phyloP scores from a whole-genome alignment of 192 early-diverging fungal species.

The Coemansia sp. region DNA sequence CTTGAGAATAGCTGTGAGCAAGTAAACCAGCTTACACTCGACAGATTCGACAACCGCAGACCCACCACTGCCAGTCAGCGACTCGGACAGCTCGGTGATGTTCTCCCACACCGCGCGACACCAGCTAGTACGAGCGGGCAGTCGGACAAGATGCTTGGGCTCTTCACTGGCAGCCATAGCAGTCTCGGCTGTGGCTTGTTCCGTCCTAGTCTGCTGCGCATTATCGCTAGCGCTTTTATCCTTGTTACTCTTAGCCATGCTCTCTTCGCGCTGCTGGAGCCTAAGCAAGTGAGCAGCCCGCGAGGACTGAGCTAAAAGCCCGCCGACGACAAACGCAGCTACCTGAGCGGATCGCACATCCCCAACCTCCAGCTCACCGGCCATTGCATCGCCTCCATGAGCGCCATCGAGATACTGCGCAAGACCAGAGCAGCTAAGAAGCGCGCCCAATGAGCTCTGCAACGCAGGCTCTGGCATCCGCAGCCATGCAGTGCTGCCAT shows the following conservation, averaged over 20 bases:
- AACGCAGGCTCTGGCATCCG: slow-evolving; percentile 17
- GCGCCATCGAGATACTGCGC: background rate
- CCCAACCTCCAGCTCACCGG: slow-evolving; percentile 7
- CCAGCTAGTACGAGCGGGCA: slow-evolving; percentile 42
- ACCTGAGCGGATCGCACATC: slow-evolving; percentile 30
- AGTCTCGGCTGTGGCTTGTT: background rate
- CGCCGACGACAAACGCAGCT: slow-evolving; percentile 22
- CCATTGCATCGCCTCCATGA: background rate
- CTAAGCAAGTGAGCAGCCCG: slow-evolving; percentile 13
- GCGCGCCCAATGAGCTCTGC: slow-evolving; percentile 11
- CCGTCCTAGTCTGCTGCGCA: background rate
- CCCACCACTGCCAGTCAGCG: background rate
- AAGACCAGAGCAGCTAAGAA: slow-evolving; percentile 30
- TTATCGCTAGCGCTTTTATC: background rate
- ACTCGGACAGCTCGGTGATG: slow-evolving; percentile 21
- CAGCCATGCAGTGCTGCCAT: slow-evolving; percentile 38
- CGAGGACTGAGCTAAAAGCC: slow-evolving; percentile 21
- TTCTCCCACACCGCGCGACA: slow-evolving; percentile 41
- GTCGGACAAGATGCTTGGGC: slow-evolving; percentile 24
- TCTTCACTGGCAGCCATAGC: slow-evolving; percentile 18
- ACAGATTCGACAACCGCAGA: slow-evolving; percentile 2
- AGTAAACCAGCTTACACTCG: slow-evolving; percentile 14
- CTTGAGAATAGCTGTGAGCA: slow-evolving; percentile 20
- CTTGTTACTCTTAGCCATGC: background rate
- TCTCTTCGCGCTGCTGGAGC: background rate